Conservation (phyloP, 345 rosid genomes). For the Crucihimalaya himalaica region DNA sequence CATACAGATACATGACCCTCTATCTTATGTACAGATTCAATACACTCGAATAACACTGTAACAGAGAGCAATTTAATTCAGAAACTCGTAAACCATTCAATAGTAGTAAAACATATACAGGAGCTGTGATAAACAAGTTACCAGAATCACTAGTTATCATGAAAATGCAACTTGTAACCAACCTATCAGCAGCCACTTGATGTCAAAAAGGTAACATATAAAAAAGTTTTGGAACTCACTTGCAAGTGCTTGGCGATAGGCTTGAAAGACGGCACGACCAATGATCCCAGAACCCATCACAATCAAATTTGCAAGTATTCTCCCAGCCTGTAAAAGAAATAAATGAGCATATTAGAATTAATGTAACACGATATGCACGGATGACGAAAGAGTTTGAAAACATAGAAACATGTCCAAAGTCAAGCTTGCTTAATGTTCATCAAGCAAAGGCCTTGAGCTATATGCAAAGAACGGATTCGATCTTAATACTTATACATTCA, state of each 20-base stretch:
- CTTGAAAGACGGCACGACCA: slow-evolving; percentile 82
- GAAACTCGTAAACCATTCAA: neutral
- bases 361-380: neutral
- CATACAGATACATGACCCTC: neutral
- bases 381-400: neutral
- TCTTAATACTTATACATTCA: neutral
- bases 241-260: slow-evolving; percentile 88
- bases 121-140: neutral
- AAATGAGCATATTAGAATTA: neutral
- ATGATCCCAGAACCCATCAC: slow-evolving; percentile 80
- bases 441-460: slow-evolving; percentile 3
- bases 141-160: neutral
- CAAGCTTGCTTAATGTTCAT: neutral
- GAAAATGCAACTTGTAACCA: slow-evolving; percentile 6
- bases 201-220: neutral
- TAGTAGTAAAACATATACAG: neutral
- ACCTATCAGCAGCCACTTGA: neutral
- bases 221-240: slow-evolving; percentile 47
- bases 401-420: neutral
- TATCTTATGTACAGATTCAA: neutral
- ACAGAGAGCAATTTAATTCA: neutral
- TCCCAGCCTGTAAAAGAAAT: slow-evolving; percentile 54
- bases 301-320: slow-evolving; percentile 74
- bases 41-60: neutral
- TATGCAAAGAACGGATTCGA: neutral